Evolutionary conservation across 78 protist genomes (phyloP).

Genomic region (Pigoraptor vietnamica): DNA sequence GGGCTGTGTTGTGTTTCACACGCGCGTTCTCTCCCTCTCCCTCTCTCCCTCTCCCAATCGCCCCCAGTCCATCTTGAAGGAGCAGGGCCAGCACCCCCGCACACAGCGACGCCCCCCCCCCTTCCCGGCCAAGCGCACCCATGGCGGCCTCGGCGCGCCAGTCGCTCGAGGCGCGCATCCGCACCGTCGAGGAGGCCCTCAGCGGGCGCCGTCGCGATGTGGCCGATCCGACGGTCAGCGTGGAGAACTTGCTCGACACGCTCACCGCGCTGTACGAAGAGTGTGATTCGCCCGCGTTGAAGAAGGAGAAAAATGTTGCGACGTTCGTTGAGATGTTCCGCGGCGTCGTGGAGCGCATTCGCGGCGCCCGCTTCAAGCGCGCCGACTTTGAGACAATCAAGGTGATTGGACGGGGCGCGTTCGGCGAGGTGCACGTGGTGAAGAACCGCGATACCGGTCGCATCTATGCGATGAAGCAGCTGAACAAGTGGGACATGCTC

Average conservation of each 20-base stretch:
- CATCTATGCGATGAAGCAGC: slow-evolving; percentile 47
- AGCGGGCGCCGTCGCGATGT: neutral
- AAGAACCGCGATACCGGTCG: neutral
- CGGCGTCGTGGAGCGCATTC: neutral
- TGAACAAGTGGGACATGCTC: slow-evolving; percentile 41
- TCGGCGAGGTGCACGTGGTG: slow-evolving; percentile 41
- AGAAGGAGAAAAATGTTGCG: neutral
- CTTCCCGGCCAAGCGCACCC: neutral
- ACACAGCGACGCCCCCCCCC: neutral
- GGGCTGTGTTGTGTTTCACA: too few relatives aligned
- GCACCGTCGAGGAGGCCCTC: neutral
- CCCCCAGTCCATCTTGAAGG: too few relatives aligned
- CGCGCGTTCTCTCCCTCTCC: too few relatives aligned
- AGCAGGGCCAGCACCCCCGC: too few relatives aligned
- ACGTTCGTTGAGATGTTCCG: neutral
- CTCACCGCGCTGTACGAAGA: neutral
- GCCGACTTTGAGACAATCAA: slow-evolving; percentile 17
- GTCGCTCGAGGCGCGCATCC: neutral
- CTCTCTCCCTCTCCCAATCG: too few relatives aligned
- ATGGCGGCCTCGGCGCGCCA: neutral
- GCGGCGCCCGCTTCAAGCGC: neutral
- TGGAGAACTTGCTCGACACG: neutral
- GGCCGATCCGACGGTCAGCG: neutral
- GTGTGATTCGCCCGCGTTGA: neutral
- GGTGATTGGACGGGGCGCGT: slow-evolving; percentile 40